Evolutionary conservation across 1,284 basidiomycete genomes (phyloP), one percentile per base, ranked within the genome.

Genomic region (Austroboletus niveus): DNA sequence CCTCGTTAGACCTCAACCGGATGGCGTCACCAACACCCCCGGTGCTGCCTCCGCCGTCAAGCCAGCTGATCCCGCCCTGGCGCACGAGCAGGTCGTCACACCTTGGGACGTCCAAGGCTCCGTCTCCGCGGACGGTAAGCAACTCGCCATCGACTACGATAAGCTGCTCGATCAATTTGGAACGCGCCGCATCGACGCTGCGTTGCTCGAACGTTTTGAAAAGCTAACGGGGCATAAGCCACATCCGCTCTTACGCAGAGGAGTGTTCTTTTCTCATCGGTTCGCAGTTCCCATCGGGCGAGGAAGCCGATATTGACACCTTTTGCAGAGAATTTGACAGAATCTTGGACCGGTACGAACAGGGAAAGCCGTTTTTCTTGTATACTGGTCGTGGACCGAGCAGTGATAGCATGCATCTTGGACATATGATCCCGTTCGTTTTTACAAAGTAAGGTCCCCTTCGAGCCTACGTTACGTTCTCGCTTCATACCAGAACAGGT

Each of bases 231-330:
- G 96, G 12, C 83, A 85, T 59, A 86, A 81, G 58, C 92, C 97
- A n/a, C 96, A 99, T 72, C 79, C 93, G 8, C 80, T 99, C 43
- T 75, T 99, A 48, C 81, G 95, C 42, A 79, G 97, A 54, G 95
- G 94, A 17, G 92, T 90, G 79, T 99, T 99, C 77, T 99, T 98
- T 74, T 97, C 94, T 30, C 97, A 99, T 75, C 86, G 95, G 93
- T 92, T 59, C 59, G 82, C 70, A 31, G 10, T 17, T 5, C 57
- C 12, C 31, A 46, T 50, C 2, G 31, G 34, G 29, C 29, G 6
- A 29, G 29, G 8, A 29, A 7, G 8, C 29, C 15, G 20, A 31
- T 24, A n/a, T 32, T 53, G 47, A 49, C 29, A 51, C 29, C 27
- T 30, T 38, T 2, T 27, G 27, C 62, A 96, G 94, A 54, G 97